These are phyloP conservation scores for Helichrysum umbraculigerum DNA, from an alignment of 129 eudicot genomes.

Conservation along the genomic window DNA sequence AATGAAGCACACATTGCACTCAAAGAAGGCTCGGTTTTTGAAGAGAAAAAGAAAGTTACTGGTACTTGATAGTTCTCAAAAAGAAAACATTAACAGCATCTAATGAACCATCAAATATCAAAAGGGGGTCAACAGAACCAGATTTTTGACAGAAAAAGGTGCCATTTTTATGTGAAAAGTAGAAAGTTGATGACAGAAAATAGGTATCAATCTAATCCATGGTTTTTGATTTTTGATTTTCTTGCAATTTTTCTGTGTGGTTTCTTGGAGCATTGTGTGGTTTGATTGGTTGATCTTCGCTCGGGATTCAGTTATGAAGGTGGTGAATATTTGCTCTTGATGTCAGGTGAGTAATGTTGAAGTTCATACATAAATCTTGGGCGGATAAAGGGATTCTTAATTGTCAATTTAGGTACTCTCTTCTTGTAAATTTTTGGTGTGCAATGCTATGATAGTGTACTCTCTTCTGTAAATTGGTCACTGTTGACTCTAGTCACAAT, in stretches of 20 bases:
- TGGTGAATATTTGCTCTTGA: constrained; percentile 26
- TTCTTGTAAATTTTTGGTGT: constrained; percentile 28
- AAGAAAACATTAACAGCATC: constrained; percentile 14
- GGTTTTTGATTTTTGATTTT: constrained; percentile 26
- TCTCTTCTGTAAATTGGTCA: no score
- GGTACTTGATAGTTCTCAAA: constrained; percentile 21
- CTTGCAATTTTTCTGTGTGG: constrained; percentile 18
- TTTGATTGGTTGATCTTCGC: constrained; percentile 25
- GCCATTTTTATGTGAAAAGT: constrained; percentile 19
- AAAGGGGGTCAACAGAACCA: background rate
- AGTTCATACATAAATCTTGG: constrained; percentile 10
- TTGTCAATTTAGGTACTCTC: constrained; percentile 22
- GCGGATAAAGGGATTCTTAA: background rate
- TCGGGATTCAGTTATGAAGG: background rate
- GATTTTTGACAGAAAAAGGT: constrained; percentile 22
- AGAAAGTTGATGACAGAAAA: constrained; percentile 25
- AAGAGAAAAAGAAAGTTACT: constrained; percentile 54
- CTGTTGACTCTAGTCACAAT: no score
- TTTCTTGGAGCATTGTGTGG: constrained; percentile 38
- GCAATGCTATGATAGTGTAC: constrained; percentile 44
- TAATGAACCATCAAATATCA: constrained; percentile 10
- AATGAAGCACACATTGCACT: constrained; percentile 80
- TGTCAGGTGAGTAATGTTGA: constrained; percentile 26
- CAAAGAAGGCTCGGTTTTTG: constrained; percentile 67
- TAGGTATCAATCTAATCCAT: constrained; percentile 10